Base-by-base conservation (phyloP, 441 rosid species). In the Gossypium armourianum region DNA sequence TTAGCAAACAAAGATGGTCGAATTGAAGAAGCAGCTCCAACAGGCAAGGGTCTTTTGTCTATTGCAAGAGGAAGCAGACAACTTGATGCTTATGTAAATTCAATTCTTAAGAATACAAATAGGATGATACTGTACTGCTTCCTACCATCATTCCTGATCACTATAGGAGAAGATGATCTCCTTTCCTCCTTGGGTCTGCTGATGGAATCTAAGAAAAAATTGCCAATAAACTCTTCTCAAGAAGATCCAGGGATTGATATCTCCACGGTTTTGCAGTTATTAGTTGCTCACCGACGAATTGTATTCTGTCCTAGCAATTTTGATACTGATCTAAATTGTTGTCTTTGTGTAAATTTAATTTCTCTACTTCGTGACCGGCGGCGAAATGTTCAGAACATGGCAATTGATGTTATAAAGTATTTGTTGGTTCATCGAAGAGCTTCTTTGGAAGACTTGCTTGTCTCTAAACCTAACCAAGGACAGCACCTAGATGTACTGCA, bases 1-100 rank as follows among this genome's bases (percentile, higher is more conserved):
- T 80, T 96, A 81, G 98, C 97, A 63, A 93, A 96, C 80, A 93
- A 96, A 86, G 92, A 93, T 87, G 97, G 99, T 49, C 87, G 89
- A 58, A 92, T 96, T 81, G 99, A 96, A 85, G 97, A 85, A 73
- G 90, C 90, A 72, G 82, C 88, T 77, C 98, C 96, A 47, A 77
- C 85, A 1, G 98, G 99, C 79, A 96, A 89, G 83, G 83, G 99
- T 78, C 90, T 93, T 70, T 80, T 96, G 65, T 89, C 98, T 50
- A 90, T 93, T 72, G 85, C 85, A 70, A 90, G 97, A 84, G 89
- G 96, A 79, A 88, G 79, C 80, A 84, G 77, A 81, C 97, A 89
- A 75, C 93, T 93, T 78, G 99, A 93, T 81, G 89, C 92, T 72
- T 93, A 90, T 80, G 82, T 93, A 58, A 92, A 89, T 85, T 91